These are phyloP conservation scores for Berberis vulgaris DNA, from an alignment of 164 flowering plant species.

Conservation along the genomic window DNA sequence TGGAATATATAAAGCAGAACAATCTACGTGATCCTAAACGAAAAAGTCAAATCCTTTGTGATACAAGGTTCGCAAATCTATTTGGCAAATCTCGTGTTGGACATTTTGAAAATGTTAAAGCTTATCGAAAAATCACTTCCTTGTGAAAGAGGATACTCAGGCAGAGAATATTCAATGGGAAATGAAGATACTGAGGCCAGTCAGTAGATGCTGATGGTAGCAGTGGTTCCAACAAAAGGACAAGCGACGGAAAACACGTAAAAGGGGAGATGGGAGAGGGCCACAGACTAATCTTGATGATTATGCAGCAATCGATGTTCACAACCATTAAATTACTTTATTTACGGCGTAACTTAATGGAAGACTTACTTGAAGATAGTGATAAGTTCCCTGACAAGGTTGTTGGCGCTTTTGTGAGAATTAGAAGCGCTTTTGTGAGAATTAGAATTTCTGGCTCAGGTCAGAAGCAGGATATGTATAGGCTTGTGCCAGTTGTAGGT, in stretches of 20 bases:
- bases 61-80: conserved; percentile 59
- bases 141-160: conserved; percentile 54
- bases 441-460: conserved; percentile 73
- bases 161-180: conserved; percentile 63
- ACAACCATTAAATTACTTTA: conserved; percentile 77
- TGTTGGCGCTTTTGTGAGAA: conserved; percentile 78
- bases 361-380: conserved; percentile 62
- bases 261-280: conserved; percentile 47
- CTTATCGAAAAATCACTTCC: conserved; percentile 85
- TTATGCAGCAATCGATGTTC: conserved; percentile 92
- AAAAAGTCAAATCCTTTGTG: conserved; percentile 87
- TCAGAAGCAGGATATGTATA: conserved; percentile 88
- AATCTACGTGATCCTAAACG: conserved; percentile 90
- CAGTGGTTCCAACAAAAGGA: conserved; percentile 39
- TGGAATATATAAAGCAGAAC: conserved; percentile 76
- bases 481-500: conserved; percentile 96
- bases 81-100: conserved; percentile 90
- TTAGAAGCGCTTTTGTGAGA: conserved; percentile 82
- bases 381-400: conserved; percentile 67
- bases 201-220: conserved; percentile 50
- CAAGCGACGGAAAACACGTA: conserved; percentile 59
- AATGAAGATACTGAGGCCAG: conserved; percentile 52
- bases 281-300: conserved; percentile 64
- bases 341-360: conserved; percentile 69
- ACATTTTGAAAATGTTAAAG: conserved; percentile 96